These are phyloP conservation scores for Nakataea oryzae DNA, from an alignment of 2,329 filamentous ascomycete genomes.

Conservation along the genomic window DNA sequence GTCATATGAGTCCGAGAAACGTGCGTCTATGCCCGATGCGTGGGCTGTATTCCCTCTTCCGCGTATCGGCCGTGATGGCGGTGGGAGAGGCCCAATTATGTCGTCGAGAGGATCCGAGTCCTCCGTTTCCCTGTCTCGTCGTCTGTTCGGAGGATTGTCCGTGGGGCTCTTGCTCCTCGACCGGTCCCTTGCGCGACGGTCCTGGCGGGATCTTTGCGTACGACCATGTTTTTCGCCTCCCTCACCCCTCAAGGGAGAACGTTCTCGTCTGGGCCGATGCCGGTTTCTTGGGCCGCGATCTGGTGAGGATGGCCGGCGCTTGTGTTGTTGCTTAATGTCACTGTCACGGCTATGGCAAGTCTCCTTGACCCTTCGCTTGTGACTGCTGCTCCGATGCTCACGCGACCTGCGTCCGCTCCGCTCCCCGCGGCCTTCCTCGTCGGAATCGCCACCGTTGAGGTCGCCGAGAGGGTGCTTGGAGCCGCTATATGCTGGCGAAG, in stretches of 20 bases:
- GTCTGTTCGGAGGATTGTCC: slow-evolving; percentile 6
- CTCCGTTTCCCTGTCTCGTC: slow-evolving; percentile 10
- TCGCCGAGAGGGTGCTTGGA: background rate
- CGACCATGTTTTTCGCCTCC: background rate
- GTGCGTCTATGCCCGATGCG: slow-evolving; percentile 62
- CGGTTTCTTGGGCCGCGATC: background rate
- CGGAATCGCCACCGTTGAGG: background rate
- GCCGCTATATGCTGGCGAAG: background rate
- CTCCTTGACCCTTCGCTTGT: background rate
- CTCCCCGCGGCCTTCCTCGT: background rate
- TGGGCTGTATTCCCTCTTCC: slow-evolving; percentile 59
- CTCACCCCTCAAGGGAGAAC: background rate
- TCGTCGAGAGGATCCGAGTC: slow-evolving; percentile 66
- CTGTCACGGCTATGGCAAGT: slow-evolving; percentile 3
- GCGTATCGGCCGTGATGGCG: slow-evolving; percentile 41
- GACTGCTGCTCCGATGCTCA: too few relatives aligned
- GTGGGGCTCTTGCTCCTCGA: slow-evolving; percentile 4
- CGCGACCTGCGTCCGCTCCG: background rate
- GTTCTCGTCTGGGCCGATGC: background rate
- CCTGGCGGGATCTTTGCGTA: background rate
- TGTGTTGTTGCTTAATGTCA: slow-evolving; percentile 9
- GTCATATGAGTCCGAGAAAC: slow-evolving; percentile 61
- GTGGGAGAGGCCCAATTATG: slow-evolving; percentile 66
- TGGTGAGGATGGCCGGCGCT: slow-evolving; percentile 5
- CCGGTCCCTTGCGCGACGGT: too few relatives aligned